Evolutionary conservation across 768 basidiomycete genomes (phyloP).

Genomic region (Amanita muscaria): DNA sequence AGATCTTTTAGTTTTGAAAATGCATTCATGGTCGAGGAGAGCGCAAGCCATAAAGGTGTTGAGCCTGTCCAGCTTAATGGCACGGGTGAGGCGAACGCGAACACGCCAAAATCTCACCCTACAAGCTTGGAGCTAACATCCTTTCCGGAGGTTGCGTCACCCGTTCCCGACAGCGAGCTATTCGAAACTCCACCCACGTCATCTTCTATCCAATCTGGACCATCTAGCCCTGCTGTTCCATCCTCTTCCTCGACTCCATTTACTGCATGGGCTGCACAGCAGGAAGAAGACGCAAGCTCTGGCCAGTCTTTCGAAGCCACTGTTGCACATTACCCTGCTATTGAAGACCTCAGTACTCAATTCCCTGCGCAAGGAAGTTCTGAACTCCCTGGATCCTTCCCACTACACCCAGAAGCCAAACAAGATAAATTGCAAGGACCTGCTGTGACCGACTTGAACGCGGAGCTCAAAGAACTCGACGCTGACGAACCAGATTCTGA

Average conservation of each 20-base stretch:
- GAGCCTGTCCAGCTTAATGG: constrained; percentile 13
- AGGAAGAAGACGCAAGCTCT: background rate
- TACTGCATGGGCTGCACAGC: background rate
- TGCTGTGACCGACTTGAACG: constrained; percentile 42
- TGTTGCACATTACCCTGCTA: constrained; percentile 19
- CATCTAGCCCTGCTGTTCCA: background rate
- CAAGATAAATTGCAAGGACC: constrained; percentile 2
- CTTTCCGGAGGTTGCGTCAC: constrained; percentile 14
- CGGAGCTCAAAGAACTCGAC: constrained; percentile 48
- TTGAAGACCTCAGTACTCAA: constrained; percentile 19
- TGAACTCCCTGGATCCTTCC: background rate
- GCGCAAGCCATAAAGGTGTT: constrained; percentile 9
- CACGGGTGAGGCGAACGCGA: background rate
- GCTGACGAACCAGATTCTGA: constrained; percentile 43
- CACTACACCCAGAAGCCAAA: background rate
- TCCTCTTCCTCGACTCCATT: background rate
- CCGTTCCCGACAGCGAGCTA: constrained; percentile 38
- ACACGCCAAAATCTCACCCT: constrained; percentile 13
- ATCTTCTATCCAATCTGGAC: background rate
- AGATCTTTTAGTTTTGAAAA: constrained; percentile 41
- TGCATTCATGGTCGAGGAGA: constrained; percentile 18
- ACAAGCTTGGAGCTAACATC: too few relatives aligned
- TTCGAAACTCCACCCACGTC: constrained; percentile 49
- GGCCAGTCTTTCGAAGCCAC: background rate
- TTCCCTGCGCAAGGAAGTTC: constrained; percentile 1